Evolutionary conservation across 441 rosid species (phyloP), one percentile per base, ranked within the genome.

Genomic region (Biscutella laevigata): DNA sequence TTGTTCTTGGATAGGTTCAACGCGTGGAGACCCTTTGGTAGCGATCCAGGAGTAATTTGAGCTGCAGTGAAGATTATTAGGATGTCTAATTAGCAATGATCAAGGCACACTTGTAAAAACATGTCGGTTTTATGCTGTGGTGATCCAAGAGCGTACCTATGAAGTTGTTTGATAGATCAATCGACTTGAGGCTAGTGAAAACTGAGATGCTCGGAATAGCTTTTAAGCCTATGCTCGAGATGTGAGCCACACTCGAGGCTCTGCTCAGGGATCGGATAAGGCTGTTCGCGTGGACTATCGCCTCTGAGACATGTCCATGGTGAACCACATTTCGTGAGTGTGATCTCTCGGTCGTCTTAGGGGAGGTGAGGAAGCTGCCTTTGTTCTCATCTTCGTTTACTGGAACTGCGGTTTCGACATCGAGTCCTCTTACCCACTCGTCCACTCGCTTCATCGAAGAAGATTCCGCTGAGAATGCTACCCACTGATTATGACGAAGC

Each of bases 21-120:
- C 4, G 76, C 66, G 36, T 88, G 96, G 5, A 92, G 84, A 7
- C 96, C 89, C 76, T 82, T 91, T 4, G 98, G 96, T 53, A 88
- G 73, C 14, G 82, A 88, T 58, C 89, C 89, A 16, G 83, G 71
- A 46, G 77, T 67, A 7, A 88, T 78, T 60, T 68, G 77, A 47
- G 73, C 98, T 92, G 86, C 76, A 77, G 1, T 28, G 15, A 32
- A 46, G n/a, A n/a, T n/a, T 28, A 53, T 20, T 46, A 46, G 19
- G 26, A 27, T 55, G 6, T 27, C 20, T 26, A 27, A 34, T 44
- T 44, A 20, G 10, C 44, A 36, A 14, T 13, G 20, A 24, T 30
- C 5, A 29, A 7, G 22, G 32, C 24, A 48, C 15, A 5, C 32
- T 28, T 37, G 0, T 4, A 26, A 29, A 41, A 37, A 8, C 17